phyloP scores from a whole-genome alignment of 2,329 filamentous ascomycete species.

The Sclerotinia nivalis region DNA sequence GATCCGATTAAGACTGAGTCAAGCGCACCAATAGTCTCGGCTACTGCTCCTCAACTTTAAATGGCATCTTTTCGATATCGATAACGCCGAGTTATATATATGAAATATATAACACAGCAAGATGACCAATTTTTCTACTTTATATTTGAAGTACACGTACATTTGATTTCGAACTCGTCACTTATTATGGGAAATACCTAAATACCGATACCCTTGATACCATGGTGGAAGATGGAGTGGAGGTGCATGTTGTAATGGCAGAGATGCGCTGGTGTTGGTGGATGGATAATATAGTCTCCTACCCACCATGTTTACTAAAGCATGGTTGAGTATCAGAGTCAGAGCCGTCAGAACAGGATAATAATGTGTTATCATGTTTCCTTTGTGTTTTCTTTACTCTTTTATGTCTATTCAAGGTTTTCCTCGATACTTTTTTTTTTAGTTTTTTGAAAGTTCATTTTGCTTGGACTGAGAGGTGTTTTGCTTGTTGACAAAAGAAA shows the following conservation, averaged over 20 bases:
- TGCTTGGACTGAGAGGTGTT: background rate
- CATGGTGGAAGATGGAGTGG: constrained; percentile 26
- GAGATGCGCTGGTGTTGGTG: constrained; percentile 25
- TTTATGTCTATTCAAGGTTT: constrained; percentile 3
- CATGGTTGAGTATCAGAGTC: background rate
- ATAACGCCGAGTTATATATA: constrained; percentile 6
- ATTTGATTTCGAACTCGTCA: constrained; percentile 9
- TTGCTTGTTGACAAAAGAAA: background rate
- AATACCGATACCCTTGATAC: constrained; percentile 25
- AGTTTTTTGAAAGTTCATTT: background rate
- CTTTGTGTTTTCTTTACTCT: constrained; percentile 18
- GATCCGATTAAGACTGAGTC: constrained; percentile 26
- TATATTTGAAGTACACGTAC: background rate
- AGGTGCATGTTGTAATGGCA: constrained; percentile 35
- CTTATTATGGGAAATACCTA: constrained; percentile 9
- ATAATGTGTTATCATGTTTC: constrained; percentile 20
- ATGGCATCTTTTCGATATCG: constrained; percentile 15
- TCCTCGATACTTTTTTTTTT: constrained; percentile 2
- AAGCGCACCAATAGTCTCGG: constrained; percentile 6
- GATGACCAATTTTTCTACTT: constrained; percentile 3
- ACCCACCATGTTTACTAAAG: background rate
- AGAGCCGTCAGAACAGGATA: constrained; percentile 11
- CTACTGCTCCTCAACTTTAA: constrained; percentile 22
- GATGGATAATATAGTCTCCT: constrained; percentile 3
- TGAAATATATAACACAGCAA: constrained; percentile 3